Evolutionary conservation across 2,329 filamentous ascomycete genomes (phyloP).

Genomic region (Scedosporium minutisporum): DNA sequence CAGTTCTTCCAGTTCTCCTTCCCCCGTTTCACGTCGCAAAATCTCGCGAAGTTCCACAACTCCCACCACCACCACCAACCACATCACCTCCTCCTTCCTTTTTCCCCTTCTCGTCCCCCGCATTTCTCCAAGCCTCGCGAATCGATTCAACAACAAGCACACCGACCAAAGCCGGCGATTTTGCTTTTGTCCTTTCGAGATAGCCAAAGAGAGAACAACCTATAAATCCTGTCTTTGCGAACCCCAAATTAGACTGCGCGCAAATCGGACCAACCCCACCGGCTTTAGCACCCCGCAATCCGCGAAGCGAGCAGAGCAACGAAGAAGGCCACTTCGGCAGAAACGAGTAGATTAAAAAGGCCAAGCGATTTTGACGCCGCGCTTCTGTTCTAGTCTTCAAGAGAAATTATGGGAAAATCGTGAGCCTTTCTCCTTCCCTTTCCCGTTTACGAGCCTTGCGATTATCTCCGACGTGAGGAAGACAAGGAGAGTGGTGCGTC

Average conservation of each 20-base stretch:
- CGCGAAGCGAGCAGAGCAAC: constrained; percentile 7
- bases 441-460: constrained; percentile 1
- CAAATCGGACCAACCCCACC: neutral
- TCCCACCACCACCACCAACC: neutral
- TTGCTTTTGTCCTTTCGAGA: too few species aligned
- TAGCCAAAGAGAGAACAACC: too few species aligned
- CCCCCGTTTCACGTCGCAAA: neutral
- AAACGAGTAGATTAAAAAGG: too few species aligned
- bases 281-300: neutral
- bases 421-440: constrained; percentile 26
- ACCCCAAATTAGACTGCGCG: too few species aligned
- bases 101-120: neutral
- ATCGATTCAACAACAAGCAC: neutral
- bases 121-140: neutral
- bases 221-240: too few species aligned
- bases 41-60: neutral
- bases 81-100: constrained; percentile 1
- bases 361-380: neutral
- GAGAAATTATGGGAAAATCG: constrained; percentile 41
- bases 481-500: too few species aligned
- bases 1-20: neutral
- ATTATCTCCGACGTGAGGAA: too few species aligned
- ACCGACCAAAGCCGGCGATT: neutral
- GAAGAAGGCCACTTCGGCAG: too few species aligned
- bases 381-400: neutral